phyloP scores from a whole-genome alignment of 202 grass and related monocot genomes.

The Carex sylvatica region DNA sequence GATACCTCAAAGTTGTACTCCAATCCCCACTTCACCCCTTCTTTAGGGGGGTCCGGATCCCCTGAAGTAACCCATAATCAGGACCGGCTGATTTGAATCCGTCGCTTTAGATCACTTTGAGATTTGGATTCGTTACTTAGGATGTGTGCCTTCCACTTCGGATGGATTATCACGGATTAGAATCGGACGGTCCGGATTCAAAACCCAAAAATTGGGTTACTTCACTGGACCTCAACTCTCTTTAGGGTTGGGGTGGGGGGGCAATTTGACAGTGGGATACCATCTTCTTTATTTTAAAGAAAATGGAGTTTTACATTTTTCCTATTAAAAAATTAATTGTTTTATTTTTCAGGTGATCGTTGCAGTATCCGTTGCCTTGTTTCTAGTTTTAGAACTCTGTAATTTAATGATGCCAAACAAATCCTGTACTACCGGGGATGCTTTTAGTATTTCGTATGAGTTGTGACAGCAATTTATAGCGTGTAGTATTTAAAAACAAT shows the following conservation, averaged over 20 bases:
- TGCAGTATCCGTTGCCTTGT: neutral
- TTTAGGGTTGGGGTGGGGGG: too few species aligned
- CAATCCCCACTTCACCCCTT: neutral
- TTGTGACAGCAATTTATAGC: neutral
- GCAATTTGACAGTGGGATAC: neutral
- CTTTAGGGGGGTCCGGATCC: too few species aligned
- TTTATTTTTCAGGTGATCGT: neutral
- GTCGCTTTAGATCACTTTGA: too few species aligned
- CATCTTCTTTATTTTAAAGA: neutral
- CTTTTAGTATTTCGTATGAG: neutral
- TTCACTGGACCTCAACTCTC: too few species aligned
- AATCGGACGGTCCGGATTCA: too few species aligned
- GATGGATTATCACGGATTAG: too few species aligned
- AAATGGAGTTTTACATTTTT: neutral
- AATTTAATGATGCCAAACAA: neutral
- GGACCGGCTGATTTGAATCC: too few species aligned
- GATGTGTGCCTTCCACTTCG: too few species aligned
- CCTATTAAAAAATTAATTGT: neutral
- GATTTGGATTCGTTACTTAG: too few species aligned
- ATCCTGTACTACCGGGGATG: constrained; percentile 2
- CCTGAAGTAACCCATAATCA: too few species aligned
- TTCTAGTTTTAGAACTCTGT: neutral
- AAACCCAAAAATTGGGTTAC: too few species aligned
- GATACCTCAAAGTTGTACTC: neutral
- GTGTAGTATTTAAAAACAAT: neutral